Percentiles rank a stretch among this genome's conserved stretches.
Evolutionary conservation across 768 basidiomycete genomes (phyloP).

Genomic region (Lactarius hatsudake): DNA sequence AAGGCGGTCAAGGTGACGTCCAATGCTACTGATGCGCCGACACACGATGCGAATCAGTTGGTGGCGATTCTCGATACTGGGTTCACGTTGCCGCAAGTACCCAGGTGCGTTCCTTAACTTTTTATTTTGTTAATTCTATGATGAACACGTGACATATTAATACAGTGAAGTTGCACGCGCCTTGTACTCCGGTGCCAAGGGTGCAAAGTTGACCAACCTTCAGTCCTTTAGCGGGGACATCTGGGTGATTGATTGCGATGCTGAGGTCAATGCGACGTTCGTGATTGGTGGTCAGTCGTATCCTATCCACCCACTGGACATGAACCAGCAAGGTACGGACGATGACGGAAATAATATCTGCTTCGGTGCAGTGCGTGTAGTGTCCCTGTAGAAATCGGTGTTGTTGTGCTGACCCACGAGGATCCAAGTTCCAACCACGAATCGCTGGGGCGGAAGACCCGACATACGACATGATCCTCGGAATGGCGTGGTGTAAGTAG

Average conservation of each 20-base stretch:
- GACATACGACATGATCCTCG: conserved; percentile 62
- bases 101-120: conserved; percentile 35
- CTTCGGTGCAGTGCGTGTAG: conserved; percentile 33
- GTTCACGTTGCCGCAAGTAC: conserved; percentile 62
- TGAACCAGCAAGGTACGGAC: conserved; percentile 39
- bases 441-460: conserved; percentile 50
- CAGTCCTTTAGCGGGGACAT: conserved; percentile 42
- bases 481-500: conserved; percentile 66
- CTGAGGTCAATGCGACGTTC: conserved; percentile 64
- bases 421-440: conserved; percentile 61
- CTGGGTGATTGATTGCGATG: conserved; percentile 62
- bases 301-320: conserved; percentile 67
- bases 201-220: conserved; percentile 46
- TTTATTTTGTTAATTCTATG: background rate
- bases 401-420: background rate
- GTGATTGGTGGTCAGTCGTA: conserved; percentile 53
- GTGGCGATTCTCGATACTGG: conserved; percentile 69
- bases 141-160: background rate
- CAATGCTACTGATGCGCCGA: conserved; percentile 60
- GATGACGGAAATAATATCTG: conserved; percentile 33
- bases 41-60: conserved; percentile 55
- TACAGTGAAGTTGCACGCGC: conserved; percentile 52
- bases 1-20: conserved; percentile 43
- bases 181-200: conserved; percentile 54
- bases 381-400: background rate